A percentile compares a stretch with the other conserved stretches of the same genome.
Conservation (phyloP, 805 yeast genomes). For the Tetrapisispora phaffii region DNA sequence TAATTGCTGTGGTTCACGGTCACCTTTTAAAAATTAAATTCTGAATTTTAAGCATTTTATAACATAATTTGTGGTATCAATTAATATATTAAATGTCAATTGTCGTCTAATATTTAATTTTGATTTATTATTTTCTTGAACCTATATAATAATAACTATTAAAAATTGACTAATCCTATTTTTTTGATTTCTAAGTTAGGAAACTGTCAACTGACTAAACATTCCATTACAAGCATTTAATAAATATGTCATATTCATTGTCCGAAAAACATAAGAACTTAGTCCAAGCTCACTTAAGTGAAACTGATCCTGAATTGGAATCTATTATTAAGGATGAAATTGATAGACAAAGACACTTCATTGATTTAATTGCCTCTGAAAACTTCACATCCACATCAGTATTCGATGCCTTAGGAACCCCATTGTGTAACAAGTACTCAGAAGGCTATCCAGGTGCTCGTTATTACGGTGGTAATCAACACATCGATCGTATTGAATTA, state of each 20-base stretch:
- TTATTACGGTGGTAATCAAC: conserved; percentile 97
- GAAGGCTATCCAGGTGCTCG: conserved; percentile 99
- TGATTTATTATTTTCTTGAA: too few relatives aligned
- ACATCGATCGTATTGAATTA: conserved; percentile 86
- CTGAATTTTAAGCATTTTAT: too few relatives aligned
- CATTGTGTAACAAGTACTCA: conserved; percentile 96
- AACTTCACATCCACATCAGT: conserved; percentile 95
- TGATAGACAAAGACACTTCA: conserved; percentile 85
- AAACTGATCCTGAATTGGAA: conserved; percentile 73
- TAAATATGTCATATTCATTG: conserved; percentile 2
- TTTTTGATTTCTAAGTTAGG: too few relatives aligned
- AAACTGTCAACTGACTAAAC: background rate
- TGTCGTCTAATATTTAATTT: too few relatives aligned
- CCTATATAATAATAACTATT: background rate
- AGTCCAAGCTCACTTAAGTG: conserved; percentile 47
- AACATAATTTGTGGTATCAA: background rate
- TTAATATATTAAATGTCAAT: too few relatives aligned
- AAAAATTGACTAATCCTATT: too few relatives aligned
- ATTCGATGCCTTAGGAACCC: conserved; percentile 92
- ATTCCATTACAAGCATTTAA: background rate
- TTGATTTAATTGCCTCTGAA: conserved; percentile 92
- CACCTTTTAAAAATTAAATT: too few relatives aligned
- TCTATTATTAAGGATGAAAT: conserved; percentile 69
- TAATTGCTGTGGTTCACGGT: background rate
- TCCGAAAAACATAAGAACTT: conserved; percentile 56